These are phyloP conservation scores for Phialocephala sp. DNA, from an alignment of 2,329 filamentous ascomycete genomes.

Conservation along the genomic window DNA sequence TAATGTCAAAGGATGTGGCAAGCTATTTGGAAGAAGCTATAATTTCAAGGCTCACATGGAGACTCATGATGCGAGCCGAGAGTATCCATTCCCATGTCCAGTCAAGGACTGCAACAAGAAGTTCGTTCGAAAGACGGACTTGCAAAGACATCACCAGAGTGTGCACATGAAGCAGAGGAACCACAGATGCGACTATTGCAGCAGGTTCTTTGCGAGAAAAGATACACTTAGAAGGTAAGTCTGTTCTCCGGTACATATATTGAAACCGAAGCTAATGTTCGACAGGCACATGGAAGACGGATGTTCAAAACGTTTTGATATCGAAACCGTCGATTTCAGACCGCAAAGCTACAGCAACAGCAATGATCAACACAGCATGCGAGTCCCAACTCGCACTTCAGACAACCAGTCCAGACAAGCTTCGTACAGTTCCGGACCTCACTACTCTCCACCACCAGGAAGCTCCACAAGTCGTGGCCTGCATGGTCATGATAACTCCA, in stretches of 20 bases:
- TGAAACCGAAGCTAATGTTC: conserved; percentile 14
- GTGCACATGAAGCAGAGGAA: conserved; percentile 78
- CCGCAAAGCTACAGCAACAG: conserved; percentile 35
- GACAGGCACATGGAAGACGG: conserved; percentile 77
- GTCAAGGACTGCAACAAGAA: conserved; percentile 70
- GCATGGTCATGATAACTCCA: conserved; percentile 29
- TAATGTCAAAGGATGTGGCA: conserved; percentile 71
- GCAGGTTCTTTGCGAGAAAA: conserved; percentile 75
- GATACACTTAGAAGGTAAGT: conserved; percentile 78
- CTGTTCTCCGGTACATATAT: conserved; percentile 14
- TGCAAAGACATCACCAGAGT: conserved; percentile 65
- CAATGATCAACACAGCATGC: conserved; percentile 28
- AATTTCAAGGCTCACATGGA: conserved; percentile 89
- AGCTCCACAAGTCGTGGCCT: conserved; percentile 24
- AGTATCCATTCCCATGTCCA: conserved; percentile 73
- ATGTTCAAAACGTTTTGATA: conserved; percentile 68
- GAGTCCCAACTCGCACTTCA: conserved; percentile 25
- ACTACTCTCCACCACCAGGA: conserved; percentile 32
- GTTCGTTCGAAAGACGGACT: conserved; percentile 84
- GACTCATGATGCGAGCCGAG: conserved; percentile 76
- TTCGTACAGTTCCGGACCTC: conserved; percentile 37
- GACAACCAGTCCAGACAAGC: conserved; percentile 33
- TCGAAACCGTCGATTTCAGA: conserved; percentile 42
- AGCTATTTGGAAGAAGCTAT: conserved; percentile 81
- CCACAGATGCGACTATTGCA: conserved; percentile 73